Evolutionary conservation across 2,329 filamentous ascomycete species (phyloP), one percentile per base, ranked within the genome.

Genomic region (Ramularia collo-cygni): DNA sequence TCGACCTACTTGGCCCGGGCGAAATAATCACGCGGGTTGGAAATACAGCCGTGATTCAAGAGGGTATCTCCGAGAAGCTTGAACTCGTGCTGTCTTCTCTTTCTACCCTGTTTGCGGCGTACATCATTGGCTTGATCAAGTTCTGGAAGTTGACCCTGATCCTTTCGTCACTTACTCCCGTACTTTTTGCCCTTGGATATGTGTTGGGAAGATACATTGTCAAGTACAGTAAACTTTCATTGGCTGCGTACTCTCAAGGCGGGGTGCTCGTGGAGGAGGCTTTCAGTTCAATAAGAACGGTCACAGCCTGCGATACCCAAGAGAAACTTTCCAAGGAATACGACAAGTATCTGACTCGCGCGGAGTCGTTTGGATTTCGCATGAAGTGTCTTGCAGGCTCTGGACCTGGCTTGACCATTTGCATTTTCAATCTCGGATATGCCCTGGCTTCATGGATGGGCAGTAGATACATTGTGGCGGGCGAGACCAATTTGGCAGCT

Each of bases 61-160:
- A 92, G 49, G 88, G 87, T 42, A 85, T 95, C 34, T 90, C 85
- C 0, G 85, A 93, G 62, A 93, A 93, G 66, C 74, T 92, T 31
- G 78, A 77, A 10, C 66, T 93, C 46, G 87, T 84, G 0, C 60
- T 92, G 36, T 76, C 78, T 10, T 83, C 84, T 12, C 32, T 86
- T 3, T 77, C 86, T 1, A 87, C 85, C 14, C 94, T 95, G 54
- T 65, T 92, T 42, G 79, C 87, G 0, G 85, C 87, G 10, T 93
- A 94, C 50, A 68, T 94, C 38, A 87, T 95, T 48, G 86, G 83
- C 2, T 95, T 94, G 58, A 63, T 89, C 61, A 83, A 84, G 55
- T 90, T 83, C 62, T 95, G 88, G 85, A 93, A 89, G 62, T 69
- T 95, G 48, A 90, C 90, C 0, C 66, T 94, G 38, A 95, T 95